phyloP scores from a whole-genome alignment of 1,139 yeast genomes.

The Spencermartinsiella ligniputridi region DNA sequence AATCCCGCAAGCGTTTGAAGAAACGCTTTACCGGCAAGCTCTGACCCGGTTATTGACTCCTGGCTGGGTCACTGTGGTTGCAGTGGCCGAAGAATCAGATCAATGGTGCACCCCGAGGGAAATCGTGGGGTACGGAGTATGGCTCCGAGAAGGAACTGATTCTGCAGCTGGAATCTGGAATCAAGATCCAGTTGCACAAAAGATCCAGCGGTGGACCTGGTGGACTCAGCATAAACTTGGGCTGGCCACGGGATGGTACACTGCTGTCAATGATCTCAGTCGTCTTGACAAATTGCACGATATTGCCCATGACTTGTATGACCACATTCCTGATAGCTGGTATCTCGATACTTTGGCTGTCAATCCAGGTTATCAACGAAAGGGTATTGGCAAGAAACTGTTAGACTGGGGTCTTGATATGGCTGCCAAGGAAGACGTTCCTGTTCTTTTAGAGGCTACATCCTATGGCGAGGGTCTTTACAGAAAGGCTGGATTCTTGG shows the following conservation, averaged over 20 bases:
- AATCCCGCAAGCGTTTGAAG: not conserved
- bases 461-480: not conserved
- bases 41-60: not conserved
- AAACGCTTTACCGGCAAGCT: not conserved
- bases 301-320: not conserved
- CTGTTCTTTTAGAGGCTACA: not conserved
- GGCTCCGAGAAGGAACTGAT: not conserved
- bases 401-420: not conserved
- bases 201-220: slow-evolving; percentile 1
- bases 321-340: slow-evolving; percentile 1
- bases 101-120: not conserved
- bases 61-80: not conserved
- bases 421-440: not conserved
- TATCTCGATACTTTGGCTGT: not conserved
- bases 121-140: not conserved
- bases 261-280: not conserved
- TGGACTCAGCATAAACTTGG: not conserved
- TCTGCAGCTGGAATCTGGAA: not conserved
- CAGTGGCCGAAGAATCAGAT: not conserved
- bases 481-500: not conserved
- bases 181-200: not conserved
- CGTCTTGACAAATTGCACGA: not conserved
- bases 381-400: not conserved
- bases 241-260: not conserved
- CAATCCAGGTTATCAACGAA: not conserved